Percentiles rank a stretch among this genome's conserved stretches.
Evolutionary conservation across 2,329 filamentous ascomycete species (phyloP).

Genomic region (Pseudocercospora pini-densiflorae): DNA sequence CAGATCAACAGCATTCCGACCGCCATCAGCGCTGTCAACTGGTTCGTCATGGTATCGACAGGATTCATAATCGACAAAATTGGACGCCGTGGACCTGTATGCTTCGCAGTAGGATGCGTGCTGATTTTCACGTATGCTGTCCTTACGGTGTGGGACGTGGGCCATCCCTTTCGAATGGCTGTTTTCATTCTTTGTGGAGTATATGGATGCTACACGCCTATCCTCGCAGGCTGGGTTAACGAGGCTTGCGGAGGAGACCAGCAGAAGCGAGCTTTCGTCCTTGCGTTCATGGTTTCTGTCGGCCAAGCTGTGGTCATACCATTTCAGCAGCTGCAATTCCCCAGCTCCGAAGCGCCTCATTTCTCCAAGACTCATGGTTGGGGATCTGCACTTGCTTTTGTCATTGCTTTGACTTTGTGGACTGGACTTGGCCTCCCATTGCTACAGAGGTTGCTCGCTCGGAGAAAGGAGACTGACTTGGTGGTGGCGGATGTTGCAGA

Average conservation of each 20-base stretch:
- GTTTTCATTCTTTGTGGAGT: not conserved
- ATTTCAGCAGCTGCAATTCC: slow-evolving; percentile 7
- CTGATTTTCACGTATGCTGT: not conserved
- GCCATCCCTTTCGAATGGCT: slow-evolving; percentile 4
- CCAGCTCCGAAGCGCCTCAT: not conserved
- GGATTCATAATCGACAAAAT: slow-evolving; percentile 5
- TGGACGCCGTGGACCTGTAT: not conserved
- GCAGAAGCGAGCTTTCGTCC: slow-evolving; percentile 10
- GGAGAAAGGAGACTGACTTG: not conserved
- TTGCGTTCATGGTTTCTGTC: slow-evolving; percentile 7
- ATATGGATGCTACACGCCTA: slow-evolving; percentile 6
- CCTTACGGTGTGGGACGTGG: not conserved
- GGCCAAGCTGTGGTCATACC: slow-evolving; percentile 4
- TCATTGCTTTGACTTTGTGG: slow-evolving; percentile 5
- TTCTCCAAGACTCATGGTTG: not conserved
- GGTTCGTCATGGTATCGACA: slow-evolving; percentile 7
- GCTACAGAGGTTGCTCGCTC: not conserved
- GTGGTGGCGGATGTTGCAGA: not conserved
- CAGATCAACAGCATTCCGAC: slow-evolving; percentile 19
- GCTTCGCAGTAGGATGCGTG: not conserved
- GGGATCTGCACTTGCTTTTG: slow-evolving; percentile 5
- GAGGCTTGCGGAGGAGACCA: slow-evolving; percentile 6
- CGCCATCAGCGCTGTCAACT: slow-evolving; percentile 6
- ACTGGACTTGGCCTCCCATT: not conserved
- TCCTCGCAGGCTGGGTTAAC: slow-evolving; percentile 1